Base-by-base conservation (phyloP, 2,329 filamentous ascomycete genomes). In the Apiospora koreana region DNA sequence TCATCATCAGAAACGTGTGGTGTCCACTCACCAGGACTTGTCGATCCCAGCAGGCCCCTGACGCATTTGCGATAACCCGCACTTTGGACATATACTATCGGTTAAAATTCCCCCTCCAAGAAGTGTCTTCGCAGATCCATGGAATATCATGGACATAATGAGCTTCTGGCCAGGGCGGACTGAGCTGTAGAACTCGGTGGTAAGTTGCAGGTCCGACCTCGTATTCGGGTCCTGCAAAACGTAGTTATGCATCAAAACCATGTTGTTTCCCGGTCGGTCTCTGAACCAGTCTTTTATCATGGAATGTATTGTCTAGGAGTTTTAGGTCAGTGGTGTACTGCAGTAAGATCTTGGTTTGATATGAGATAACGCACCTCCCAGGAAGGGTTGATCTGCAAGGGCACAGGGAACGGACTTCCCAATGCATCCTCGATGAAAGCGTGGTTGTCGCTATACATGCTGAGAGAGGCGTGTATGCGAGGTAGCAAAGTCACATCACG, bases 381-480 rank as follows among this genome's bases (percentile, higher is more conserved):
- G 14, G 68, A 69, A 0, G 68, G 68, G 28, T 48, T 48, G 14
- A 64, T 69, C 12, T n/a, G 41, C 5, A 69, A 23, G 23, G 48
- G 50, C 4, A 69, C 48, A 18, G 68, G 68, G 21, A 69, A 43
- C 21, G 12, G 62, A 21, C 21, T 35, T 3, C 68, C 68, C 25
- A 69, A 31, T 21, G 68, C 35, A 31, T 69, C 68, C 41, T 69
- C 68, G n/a, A 69, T 69, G 38, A 64, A 46, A 8, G 16, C 68
- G n/a, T 18, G 21, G 16, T 31, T 64, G 12, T 65, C 16, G 8
- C 18, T 12, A 16, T 69, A 46, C 23, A 54, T 48, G n/a, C 25
- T 54, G 28, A 42, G 35, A 2, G 48, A 10, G 4, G 10, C 38
- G 10, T 54, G 41, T 14, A 64, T 38, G 7, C 16, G 7, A n/a